Base-by-base conservation (phyloP, 2,329 filamentous ascomycete species). In the Pseudogymnoascus sp. region DNA sequence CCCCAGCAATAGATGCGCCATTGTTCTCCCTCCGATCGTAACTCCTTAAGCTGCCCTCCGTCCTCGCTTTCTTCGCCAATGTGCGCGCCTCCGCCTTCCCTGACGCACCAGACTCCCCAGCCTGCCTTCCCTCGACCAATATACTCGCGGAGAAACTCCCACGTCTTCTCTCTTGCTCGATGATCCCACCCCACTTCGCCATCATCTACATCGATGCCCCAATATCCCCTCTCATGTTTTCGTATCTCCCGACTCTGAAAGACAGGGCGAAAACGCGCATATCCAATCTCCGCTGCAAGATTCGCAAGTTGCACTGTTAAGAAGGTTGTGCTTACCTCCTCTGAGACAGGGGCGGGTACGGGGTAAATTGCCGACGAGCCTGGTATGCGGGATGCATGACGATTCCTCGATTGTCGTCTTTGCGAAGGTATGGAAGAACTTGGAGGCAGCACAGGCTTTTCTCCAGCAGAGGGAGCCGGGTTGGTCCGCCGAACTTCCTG, bases 1-100 rank as follows among this genome's bases (percentile, higher is more conserved):
- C 89, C 92, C 87, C 90, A 96, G 70, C 90, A 90, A 72, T 89
- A 95, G 1, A 93, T 73, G 63, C 79, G 76, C 10, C 71, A 74
- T 35, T 67, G 65, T 7, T 67, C 66, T 61, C 24, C 50, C 33
- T 53, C 26, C 19, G 35, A 24, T 21, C n/a, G 56, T 5, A 3
- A 8, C 13, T 19, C 47, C 42, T 35, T 13, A 33, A 26, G 13
- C 5, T 31, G 35, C 19, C 26, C 13, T 38, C 26, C 33, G 19
- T 13, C 33, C 6, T 50, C 61, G 16, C 14, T 14, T 59, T 40
- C 40, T 31, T 59, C 29, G 10, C 19, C 21, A n/a, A n/a, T 14
- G 10, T 33, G 26, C 29, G 19, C 42, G 8, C n/a, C n/a, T 19
- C 29, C 42, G 8, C 24, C n/a, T 29, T 31, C 29, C 68, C 77